Evolutionary conservation across 1,139 yeast species (phyloP).

Genomic region (Lodderomyces oxycetoniae): DNA sequence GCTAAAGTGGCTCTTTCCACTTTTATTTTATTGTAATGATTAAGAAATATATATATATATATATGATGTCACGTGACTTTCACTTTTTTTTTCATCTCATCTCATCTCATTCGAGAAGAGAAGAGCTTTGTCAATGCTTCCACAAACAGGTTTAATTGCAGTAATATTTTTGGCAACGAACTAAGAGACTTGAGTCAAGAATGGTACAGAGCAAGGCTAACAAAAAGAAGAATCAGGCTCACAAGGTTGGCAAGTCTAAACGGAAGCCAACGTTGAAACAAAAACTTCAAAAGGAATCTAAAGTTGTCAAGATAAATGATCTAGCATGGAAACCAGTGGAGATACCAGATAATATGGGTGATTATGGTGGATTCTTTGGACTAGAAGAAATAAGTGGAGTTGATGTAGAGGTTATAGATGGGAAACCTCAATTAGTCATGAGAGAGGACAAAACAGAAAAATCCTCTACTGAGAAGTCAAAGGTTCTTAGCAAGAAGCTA

Average conservation of each 20-base stretch:
- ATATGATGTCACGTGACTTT: too few species aligned
- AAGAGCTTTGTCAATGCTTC: too few species aligned
- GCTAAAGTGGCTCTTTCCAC: too few species aligned
- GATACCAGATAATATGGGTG: constrained; percentile 78
- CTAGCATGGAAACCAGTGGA: constrained; percentile 78
- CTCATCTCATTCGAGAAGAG: too few species aligned
- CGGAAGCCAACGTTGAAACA: constrained; percentile 26
- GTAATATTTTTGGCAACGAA: too few species aligned
- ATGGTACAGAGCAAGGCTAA: neutral
- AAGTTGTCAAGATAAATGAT: constrained; percentile 46
- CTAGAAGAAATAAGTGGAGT: constrained; percentile 94
- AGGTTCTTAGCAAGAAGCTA: too few species aligned
- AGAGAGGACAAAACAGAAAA: constrained; percentile 32
- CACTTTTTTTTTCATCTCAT: too few species aligned
- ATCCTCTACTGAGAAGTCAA: constrained; percentile 11
- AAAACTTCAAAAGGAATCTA: constrained; percentile 31
- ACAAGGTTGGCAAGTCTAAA: constrained; percentile 1
- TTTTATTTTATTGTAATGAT: too few species aligned
- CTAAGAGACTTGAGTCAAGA: too few species aligned
- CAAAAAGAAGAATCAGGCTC: neutral
- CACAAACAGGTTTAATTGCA: too few species aligned
- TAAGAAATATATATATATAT: too few species aligned
- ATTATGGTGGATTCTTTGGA: constrained; percentile 87
- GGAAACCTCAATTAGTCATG: constrained; percentile 58
- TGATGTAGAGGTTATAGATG: constrained; percentile 64